phyloP scores from a whole-genome alignment of 176 grass and related monocot species.

The Oryza longistaminata region DNA sequence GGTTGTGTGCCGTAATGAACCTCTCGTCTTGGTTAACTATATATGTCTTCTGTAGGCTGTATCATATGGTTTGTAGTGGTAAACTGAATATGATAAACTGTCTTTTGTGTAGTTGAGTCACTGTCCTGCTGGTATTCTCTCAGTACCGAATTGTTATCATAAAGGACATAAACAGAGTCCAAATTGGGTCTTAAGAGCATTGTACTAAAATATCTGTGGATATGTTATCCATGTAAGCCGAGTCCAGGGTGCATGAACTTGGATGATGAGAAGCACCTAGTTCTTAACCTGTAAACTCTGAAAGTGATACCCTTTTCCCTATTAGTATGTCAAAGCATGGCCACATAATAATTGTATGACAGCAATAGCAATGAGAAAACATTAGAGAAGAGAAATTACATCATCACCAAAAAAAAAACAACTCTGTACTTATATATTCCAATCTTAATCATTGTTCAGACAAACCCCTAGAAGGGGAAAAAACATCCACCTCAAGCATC shows the following conservation, averaged over 20 bases:
- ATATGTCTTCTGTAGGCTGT: too few relatives aligned
- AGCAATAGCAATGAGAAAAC: neutral
- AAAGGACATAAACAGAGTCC: neutral
- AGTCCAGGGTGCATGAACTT: neutral
- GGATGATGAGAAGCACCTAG: neutral
- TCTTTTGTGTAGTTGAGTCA: too few relatives aligned
- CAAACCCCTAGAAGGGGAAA: neutral
- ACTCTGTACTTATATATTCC: neutral
- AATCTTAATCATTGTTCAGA: neutral
- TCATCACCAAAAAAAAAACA: neutral
- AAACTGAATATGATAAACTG: too few relatives aligned
- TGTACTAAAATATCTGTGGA: too few relatives aligned
- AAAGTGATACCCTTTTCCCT: neutral
- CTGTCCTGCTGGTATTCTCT: too few relatives aligned
- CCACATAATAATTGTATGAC: neutral
- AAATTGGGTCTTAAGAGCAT: neutral
- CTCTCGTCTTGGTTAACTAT: too few relatives aligned
- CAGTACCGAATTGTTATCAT: too few relatives aligned
- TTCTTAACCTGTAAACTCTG: neutral
- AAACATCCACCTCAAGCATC: constrained; percentile 19
- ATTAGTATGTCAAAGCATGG: neutral
- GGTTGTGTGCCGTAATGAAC: too few relatives aligned
- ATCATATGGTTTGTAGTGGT: too few relatives aligned
- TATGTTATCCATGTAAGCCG: neutral
- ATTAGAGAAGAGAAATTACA: neutral